phyloP scores from a whole-genome alignment of 1,139 yeast genomes.

The Pneumocystis oryctolagi region DNA sequence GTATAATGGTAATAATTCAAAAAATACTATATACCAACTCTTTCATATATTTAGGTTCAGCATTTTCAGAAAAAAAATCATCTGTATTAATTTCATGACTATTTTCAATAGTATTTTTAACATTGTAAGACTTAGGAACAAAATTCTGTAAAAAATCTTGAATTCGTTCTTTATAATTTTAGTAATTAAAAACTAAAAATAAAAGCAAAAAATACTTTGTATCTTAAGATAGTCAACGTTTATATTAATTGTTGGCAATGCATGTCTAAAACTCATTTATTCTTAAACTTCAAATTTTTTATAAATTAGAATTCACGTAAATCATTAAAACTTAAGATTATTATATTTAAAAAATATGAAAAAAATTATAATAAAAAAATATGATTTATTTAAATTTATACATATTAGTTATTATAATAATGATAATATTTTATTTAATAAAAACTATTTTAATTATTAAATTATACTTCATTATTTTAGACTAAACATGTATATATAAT shows the following conservation, averaged over 20 bases:
- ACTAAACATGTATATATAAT: no score
- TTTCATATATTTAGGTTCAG: constrained; percentile 26
- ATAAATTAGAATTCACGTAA: no score
- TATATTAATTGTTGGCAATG: constrained; percentile 40
- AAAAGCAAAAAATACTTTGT: constrained; percentile 16
- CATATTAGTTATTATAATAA: no score
- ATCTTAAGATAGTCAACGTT: constrained; percentile 40
- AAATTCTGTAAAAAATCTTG: constrained; percentile 33
- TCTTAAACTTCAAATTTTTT: no score
- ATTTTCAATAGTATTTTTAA: constrained; percentile 19
- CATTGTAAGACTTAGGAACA: constrained; percentile 21
- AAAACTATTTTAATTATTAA: no score
- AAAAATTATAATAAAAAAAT: neutral
- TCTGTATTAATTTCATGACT: constrained; percentile 6
- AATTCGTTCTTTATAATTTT: constrained; percentile 25
- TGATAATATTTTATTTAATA: no score
- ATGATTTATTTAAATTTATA: no score
- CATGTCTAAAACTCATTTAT: constrained; percentile 12
- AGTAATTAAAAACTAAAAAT: neutral
- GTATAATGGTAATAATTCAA: constrained; percentile 38
- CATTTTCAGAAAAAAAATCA: constrained; percentile 7
- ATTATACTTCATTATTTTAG: no score
- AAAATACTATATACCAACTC: neutral
- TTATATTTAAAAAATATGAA: neutral
- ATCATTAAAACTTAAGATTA: neutral